phyloP scores from a whole-genome alignment of 305 asterid genomes.

The Coffea humblotiana region DNA sequence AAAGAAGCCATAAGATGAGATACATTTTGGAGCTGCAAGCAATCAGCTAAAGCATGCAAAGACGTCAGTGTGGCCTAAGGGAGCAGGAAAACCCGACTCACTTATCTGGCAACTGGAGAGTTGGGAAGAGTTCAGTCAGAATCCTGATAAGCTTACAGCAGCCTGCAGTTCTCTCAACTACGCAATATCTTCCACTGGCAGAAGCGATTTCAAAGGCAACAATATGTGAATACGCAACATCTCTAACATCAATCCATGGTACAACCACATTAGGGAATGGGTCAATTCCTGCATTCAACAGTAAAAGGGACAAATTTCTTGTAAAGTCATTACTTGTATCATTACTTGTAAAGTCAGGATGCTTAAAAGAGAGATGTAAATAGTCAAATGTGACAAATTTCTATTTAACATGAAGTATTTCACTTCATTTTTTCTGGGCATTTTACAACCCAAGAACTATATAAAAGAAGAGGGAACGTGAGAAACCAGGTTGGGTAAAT shows the following conservation, averaged over 20 bases:
- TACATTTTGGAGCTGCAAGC: too few species aligned
- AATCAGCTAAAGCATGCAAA: too few species aligned
- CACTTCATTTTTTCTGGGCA: too few species aligned
- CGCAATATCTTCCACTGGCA: constrained; percentile 43
- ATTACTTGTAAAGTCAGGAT: neutral
- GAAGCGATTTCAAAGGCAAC: constrained; percentile 41
- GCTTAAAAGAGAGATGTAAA: too few species aligned
- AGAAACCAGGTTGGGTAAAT: too few species aligned
- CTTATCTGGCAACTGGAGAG: constrained; percentile 27
- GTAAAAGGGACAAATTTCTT: too few species aligned
- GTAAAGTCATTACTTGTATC: too few species aligned
- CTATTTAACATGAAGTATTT: too few species aligned
- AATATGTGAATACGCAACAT: constrained; percentile 47
- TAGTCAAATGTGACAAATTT: too few species aligned
- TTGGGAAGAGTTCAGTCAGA: constrained; percentile 36
- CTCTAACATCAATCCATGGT: constrained; percentile 47
- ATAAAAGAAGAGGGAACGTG: too few species aligned
- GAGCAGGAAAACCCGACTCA: constrained; percentile 14
- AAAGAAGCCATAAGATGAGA: neutral
- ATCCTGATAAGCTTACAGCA: constrained; percentile 20
- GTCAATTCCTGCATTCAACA: constrained; percentile 14
- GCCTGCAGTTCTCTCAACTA: constrained; percentile 22
- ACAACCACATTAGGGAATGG: constrained; percentile 10
- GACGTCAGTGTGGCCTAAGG: too few species aligned
- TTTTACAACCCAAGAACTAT: too few species aligned